These are phyloP conservation scores for Trichosporon ovoides DNA, from an alignment of 1,284 basidiomycete genomes.

Conservation along the genomic window DNA sequence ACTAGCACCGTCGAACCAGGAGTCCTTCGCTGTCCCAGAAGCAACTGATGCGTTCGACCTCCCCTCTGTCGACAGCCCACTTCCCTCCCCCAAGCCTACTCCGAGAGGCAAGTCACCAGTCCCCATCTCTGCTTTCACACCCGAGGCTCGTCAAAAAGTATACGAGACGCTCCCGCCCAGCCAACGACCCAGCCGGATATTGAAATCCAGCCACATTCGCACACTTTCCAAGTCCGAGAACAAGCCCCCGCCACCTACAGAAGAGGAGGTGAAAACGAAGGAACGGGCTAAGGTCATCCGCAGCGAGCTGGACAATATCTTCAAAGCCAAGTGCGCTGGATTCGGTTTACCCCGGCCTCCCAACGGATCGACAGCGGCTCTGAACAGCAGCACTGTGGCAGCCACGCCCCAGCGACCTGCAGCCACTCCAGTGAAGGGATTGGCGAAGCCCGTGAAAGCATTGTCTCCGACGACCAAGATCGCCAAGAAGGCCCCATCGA, in stretches of 20 bases:
- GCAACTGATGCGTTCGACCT: not conserved
- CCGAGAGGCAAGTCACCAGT: not conserved
- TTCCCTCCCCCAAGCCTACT: not conserved
- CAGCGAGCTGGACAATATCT: not conserved
- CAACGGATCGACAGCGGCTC: not conserved
- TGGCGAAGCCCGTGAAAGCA: not conserved
- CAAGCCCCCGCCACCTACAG: not conserved
- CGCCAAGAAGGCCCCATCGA: not conserved
- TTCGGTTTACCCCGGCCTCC: not conserved
- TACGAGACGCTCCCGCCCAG: not conserved
- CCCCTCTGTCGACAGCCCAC: conserved; percentile 11
- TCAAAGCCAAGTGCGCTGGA: conserved; percentile 1
- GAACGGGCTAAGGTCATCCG: not conserved
- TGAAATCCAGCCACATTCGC: not conserved
- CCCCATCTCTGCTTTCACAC: not conserved
- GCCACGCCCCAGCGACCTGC: not conserved
- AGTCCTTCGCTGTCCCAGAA: not conserved
- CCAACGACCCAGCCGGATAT: not conserved
- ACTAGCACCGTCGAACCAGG: not conserved
- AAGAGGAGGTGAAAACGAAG: not conserved
- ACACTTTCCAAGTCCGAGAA: not conserved
- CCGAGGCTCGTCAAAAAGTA: not conserved
- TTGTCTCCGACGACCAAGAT: not conserved
- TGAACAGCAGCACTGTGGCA: not conserved
- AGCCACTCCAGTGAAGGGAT: not conserved